Base-by-base conservation (phyloP, 371 early-diverging fungal species). In the Mortierella sp. region DNA sequence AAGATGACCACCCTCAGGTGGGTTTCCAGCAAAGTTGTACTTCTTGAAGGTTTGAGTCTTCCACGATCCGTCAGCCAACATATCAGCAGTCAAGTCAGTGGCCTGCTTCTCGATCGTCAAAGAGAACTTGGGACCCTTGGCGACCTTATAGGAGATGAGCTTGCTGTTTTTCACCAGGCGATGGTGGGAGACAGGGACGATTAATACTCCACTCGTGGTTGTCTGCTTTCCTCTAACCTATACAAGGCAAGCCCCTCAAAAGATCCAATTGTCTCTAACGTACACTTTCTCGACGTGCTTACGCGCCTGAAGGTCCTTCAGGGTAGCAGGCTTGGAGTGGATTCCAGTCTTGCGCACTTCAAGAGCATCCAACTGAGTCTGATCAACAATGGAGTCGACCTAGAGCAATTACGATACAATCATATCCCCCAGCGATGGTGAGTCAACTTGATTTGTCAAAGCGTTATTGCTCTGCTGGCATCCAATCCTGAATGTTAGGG, bases 21-120 rank as follows among this genome's bases (percentile, higher is more conserved):
- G 84, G 59, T 92, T 86, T 71, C 99, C 99, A 44, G 85, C 83
- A 88, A 99, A 99, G 87, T 99, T 99, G 90, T 99, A 99, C 78
- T 94, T 91, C 82, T 99, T 99, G 89, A 99, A 98, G 44, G 88
- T 83, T 19, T 89, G 88, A 21, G 80, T 87, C 82, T 96, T 95
- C 96, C 99, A 97, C 60, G 92, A 92, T 44, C 96, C 98, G 70
- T 92, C 91, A 76, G 28, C 60, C 57, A 99, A 81, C 97, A 99
- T 97, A 47, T 98, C 99, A 19, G 83, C 82, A 8, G 99, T 99
- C 69, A 99, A 87, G 72, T 99, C 99, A 0, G 97, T 96, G 32
- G 93, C 93, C 80, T 94, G 94, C 82, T 95, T 92, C 65, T 86
- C 89, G 37, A 95, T 79, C 32, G 86, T 88, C 39, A 91, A 86